Percentiles rank a stretch among this genome's conserved stretches.
phyloP scores from a whole-genome alignment of 2,329 filamentous ascomycete species.

The Cryphonectria carpinicola region DNA sequence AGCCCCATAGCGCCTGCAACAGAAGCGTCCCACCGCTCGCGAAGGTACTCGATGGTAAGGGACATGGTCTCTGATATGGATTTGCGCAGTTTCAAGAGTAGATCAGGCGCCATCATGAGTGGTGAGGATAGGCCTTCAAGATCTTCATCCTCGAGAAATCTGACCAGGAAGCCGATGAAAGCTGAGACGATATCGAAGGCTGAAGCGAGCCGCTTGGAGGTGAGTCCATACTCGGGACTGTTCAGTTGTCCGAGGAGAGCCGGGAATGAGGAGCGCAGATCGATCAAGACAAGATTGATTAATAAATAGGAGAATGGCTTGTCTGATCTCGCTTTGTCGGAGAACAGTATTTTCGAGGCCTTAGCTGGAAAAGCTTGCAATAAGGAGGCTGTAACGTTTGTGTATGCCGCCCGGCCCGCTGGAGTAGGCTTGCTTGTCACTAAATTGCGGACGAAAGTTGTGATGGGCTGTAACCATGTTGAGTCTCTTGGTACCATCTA shows the following conservation, averaged over 20 bases:
- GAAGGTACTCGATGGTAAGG: slow-evolving; percentile 65
- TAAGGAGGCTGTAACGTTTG: slow-evolving; percentile 60
- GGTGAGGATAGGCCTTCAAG: slow-evolving; percentile 31
- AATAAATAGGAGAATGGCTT: slow-evolving; percentile 66
- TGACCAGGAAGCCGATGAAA: slow-evolving; percentile 62
- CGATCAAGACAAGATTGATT: slow-evolving; percentile 67
- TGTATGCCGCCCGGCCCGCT: slow-evolving; percentile 61
- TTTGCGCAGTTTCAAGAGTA: slow-evolving; percentile 63
- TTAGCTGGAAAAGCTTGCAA: slow-evolving; percentile 57
- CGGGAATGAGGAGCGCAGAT: slow-evolving; percentile 66
- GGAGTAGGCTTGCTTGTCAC: slow-evolving; percentile 59
- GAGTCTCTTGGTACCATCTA: slow-evolving; percentile 55
- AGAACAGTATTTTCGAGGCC: slow-evolving; percentile 57
- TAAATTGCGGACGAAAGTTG: slow-evolving; percentile 55
- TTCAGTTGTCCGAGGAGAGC: slow-evolving; percentile 63
- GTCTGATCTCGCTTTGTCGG: slow-evolving; percentile 42
- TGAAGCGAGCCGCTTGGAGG: slow-evolving; percentile 59
- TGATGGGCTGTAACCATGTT: slow-evolving; percentile 55
- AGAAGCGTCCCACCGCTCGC: slow-evolving; percentile 71
- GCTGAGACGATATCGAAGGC: slow-evolving; percentile 66
- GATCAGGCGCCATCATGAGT: slow-evolving; percentile 58
- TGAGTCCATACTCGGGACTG: slow-evolving; percentile 53
- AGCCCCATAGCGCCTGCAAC: slow-evolving; percentile 65
- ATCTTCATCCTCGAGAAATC: slow-evolving; percentile 54
- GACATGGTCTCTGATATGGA: slow-evolving; percentile 67